Evolutionary conservation across 2,329 filamentous ascomycete genomes (phyloP), one percentile per base, ranked within the genome.

Genomic region (Arthrocladium fulminans): DNA sequence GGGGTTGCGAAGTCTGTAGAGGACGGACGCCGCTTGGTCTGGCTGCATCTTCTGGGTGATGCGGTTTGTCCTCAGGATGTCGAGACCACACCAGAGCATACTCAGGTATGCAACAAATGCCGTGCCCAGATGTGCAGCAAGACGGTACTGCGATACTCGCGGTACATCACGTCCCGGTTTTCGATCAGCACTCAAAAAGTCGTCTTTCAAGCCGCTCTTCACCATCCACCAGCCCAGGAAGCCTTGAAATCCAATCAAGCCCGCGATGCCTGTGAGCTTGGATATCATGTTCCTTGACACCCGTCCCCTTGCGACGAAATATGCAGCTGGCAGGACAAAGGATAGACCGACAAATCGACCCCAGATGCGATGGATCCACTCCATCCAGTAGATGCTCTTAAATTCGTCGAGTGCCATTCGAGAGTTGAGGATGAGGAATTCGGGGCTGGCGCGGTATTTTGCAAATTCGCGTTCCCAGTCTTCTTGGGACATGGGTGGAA

Each of bases 211-310:
- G 1, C 92, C 92, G 9, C 86, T 94, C 68, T 94, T 94, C 59
- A 98, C 92, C 92, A 98, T 98, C 88, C 92, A 98, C 92, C 92
- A 98, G 47, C 92, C 92, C 55, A 98, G 83, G 61, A 92, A 79
- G 38, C 92, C 92, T 67, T 98, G 92, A 66, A 95, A 92, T 47
- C 88, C 92, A 60, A 98, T 96, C 59, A 97, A 74, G 42, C 77
- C 80, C 37, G 87, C 86, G 54, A 98, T 97, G 10, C 88, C 90
- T 34, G 80, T 70, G 12, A 98, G 74, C 54, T 86, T 83, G 58
- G 74, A 65, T 13, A 88, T 82, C 83, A 95, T 94, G 46, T 78
- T 80, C 45, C 74, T 74, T 20, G 86, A 85, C 39, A 97, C 89
- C 53, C 80, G 80, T 56, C 84, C 80, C 37, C 84, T 81, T 17